phyloP scores from a whole-genome alignment of 495 filamentous ascomycete species.

The Glonium stellatum region DNA sequence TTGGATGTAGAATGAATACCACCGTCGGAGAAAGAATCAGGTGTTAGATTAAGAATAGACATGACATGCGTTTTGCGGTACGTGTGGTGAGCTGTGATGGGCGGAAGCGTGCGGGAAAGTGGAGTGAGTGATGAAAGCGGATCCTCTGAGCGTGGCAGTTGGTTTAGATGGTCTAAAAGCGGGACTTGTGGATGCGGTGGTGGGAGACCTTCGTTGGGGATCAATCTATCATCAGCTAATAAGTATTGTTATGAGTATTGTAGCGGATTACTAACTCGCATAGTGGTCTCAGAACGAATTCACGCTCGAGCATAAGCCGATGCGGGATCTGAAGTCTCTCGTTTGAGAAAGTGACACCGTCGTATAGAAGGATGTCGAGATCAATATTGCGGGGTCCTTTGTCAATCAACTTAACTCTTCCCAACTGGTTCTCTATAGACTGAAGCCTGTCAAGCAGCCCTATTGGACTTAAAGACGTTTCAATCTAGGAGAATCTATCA shows the following conservation, averaged over 20 bases:
- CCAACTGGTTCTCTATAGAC: slow-evolving; percentile 68
- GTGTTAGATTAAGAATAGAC: slow-evolving; percentile 92
- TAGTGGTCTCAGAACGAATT: slow-evolving; percentile 87
- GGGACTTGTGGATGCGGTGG: slow-evolving; percentile 3
- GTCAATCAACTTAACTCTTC: slow-evolving; percentile 75
- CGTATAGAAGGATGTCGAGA: slow-evolving; percentile 87
- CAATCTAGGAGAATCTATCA: slow-evolving; percentile 50
- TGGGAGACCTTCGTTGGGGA: slow-evolving; percentile 24
- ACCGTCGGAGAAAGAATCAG: slow-evolving; percentile 95
- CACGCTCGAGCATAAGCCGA: slow-evolving; percentile 75
- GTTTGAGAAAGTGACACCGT: slow-evolving; percentile 56
- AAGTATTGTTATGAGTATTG: not conserved
- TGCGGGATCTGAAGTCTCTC: slow-evolving; percentile 79
- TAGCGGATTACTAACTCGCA: slow-evolving; percentile 58
- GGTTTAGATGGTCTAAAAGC: slow-evolving; percentile 53
- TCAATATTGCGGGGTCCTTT: slow-evolving; percentile 94
- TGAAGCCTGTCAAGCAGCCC: slow-evolving; percentile 74
- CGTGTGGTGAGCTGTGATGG: slow-evolving; percentile 57
- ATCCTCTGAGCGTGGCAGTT: slow-evolving; percentile 46
- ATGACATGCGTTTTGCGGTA: slow-evolving; percentile 71
- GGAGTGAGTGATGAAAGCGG: slow-evolving; percentile 64
- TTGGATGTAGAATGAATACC: slow-evolving; percentile 49
- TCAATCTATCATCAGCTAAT: slow-evolving; percentile 21
- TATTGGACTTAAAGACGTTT: slow-evolving; percentile 68
- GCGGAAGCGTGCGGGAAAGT: slow-evolving; percentile 50